Evolutionary conservation across 306 rosid genomes (phyloP).

Genomic region (Crataegus laevigata): DNA sequence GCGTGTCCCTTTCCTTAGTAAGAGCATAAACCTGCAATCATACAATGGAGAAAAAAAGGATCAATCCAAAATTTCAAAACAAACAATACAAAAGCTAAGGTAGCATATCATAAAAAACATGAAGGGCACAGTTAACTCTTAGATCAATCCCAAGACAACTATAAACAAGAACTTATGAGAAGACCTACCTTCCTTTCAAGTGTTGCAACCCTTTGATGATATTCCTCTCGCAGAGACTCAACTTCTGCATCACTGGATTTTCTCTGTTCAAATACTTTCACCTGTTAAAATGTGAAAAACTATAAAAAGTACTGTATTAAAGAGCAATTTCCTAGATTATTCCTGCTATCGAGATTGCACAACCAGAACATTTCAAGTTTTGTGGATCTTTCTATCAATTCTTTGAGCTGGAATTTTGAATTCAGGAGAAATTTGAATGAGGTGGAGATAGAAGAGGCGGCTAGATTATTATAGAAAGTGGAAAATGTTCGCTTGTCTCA

Average conservation of each 20-base stretch:
- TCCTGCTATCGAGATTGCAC: no score
- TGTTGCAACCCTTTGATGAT: conserved; percentile 87
- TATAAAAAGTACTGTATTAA: neutral
- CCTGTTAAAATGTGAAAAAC: conserved; percentile 14
- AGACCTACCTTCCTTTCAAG: conserved; percentile 80
- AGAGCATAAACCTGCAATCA: conserved; percentile 80
- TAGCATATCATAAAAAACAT: neutral
- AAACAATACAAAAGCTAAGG: neutral
- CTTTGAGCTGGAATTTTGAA: no score
- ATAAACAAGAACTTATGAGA: conserved; percentile 7
- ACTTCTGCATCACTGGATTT: conserved; percentile 92
- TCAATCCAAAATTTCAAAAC: neutral
- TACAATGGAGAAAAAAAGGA: conserved; percentile 7
- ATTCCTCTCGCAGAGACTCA: conserved; percentile 94
- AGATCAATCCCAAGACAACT: neutral
- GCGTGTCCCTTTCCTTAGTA: conserved; percentile 94
- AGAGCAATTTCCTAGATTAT: no score
- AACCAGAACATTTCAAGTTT: no score
- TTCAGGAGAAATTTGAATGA: no score
- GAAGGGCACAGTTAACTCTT: neutral
- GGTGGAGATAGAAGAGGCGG: no score
- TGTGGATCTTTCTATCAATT: no score
- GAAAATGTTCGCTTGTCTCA: no score
- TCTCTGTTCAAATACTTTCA: conserved; percentile 58
- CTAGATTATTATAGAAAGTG: no score